Conservation (phyloP, 2,329 filamentous ascomycete species). For the Dothiorella sarmentorum region DNA sequence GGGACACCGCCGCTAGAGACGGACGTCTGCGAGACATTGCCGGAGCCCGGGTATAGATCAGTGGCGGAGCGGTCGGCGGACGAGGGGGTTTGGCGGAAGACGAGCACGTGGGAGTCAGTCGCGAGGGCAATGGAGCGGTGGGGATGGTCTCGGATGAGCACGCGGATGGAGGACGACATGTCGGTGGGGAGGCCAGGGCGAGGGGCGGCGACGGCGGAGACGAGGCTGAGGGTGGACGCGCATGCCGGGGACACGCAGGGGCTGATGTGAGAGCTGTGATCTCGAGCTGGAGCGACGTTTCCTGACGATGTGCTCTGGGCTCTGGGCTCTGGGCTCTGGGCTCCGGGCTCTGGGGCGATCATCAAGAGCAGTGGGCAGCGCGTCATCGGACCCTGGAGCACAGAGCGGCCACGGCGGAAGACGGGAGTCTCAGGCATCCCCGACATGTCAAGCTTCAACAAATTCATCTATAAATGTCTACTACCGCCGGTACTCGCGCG, state of each 20-base stretch:
- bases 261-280: not conserved
- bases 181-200: not conserved
- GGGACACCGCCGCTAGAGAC: constrained; percentile 35
- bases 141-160: constrained; percentile 76
- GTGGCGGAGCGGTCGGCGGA: constrained; percentile 48
- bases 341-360: not conserved
- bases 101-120: constrained; percentile 73
- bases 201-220: constrained; percentile 2
- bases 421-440: too few relatives aligned
- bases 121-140: constrained; percentile 84
- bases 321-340: not conserved
- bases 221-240: not conserved
- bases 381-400: too few relatives aligned
- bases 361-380: too few relatives aligned
- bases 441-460: too few relatives aligned
- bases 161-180: constrained; percentile 55
- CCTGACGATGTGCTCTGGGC: too few relatives aligned
- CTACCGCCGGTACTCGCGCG: constrained; percentile 7
- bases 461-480: too few relatives aligned
- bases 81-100: constrained; percentile 74
- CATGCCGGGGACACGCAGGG: not conserved
- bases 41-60: constrained; percentile 36
- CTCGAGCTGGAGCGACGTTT: not conserved
- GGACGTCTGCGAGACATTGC: constrained; percentile 59
- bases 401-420: too few relatives aligned